Evolutionary conservation across 1,284 basidiomycete genomes (phyloP), one percentile per base, ranked within the genome.

Genomic region (Rhodotorula sp.): DNA sequence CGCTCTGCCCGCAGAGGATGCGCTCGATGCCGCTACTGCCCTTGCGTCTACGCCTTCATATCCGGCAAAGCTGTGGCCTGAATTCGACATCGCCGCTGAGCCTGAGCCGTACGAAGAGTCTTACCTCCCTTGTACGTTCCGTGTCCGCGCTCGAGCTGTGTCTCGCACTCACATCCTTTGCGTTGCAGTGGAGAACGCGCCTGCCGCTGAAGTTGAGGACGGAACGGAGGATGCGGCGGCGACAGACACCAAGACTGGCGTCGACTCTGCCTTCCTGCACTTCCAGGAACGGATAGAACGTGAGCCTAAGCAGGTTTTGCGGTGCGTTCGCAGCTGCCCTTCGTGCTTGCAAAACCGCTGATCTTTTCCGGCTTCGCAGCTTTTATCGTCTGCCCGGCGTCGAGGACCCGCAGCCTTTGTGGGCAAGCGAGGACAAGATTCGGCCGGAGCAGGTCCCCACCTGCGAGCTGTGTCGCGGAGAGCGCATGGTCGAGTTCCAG

Each of bases 261-360:
- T 74, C 55, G 73, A 74, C 47, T 36, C 30, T 10, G 66, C 69
- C 15, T 74, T 74, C 64, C 55, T 74, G 9, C 27, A n/a, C 5
- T 74, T 74, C 65, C 73, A 74, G 53, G 73, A 73, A 34, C 56
- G 73, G n/a, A 60, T 74, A 51, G 66, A 70, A 62, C 66, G 73
- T 7, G 56, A 73, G 55, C 73, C 73, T 10, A 59, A 68, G 34
- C 73, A 74, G 59, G 73, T 74, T 17, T 48, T 74, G 0, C 66
- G 73, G 72, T 74, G 13, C 30, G 62, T 47, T 20, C 19, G n/a
- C 8, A 4, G 13, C 0, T 19, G 32, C 32, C 15, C 30, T 22
- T 4, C 30, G 39, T 7, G 7, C 36, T 49, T 8, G 17, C 11
- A 0, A 19, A 11, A 2, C 5, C 0, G 24, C 62, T 59, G 34